Conservation (phyloP, 768 basidiomycete species). For the Mycena galopus region DNA sequence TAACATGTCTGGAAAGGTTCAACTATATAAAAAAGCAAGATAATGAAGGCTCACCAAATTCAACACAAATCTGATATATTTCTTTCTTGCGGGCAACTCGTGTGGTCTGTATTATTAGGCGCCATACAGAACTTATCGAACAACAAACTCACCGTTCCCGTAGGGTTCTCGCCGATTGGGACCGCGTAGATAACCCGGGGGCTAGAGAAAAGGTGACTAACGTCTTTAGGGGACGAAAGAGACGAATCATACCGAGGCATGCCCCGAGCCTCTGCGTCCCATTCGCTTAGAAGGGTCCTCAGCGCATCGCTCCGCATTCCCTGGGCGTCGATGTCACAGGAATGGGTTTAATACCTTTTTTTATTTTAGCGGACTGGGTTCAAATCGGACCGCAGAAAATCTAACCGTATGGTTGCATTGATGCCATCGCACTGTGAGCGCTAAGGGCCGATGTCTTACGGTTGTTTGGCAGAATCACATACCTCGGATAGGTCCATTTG, state of each 20-base stretch:
- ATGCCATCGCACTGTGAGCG: conserved; percentile 47
- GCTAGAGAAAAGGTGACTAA: conserved; percentile 46
- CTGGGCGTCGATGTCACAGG: conserved; percentile 76
- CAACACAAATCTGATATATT: conserved; percentile 86
- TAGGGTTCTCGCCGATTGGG: conserved; percentile 89
- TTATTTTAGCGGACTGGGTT: no score
- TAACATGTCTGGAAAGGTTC: conserved; percentile 14
- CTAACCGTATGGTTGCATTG: conserved; percentile 54
- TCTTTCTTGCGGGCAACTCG: conserved; percentile 73
- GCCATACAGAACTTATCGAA: not conserved
- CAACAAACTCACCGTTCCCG: conserved; percentile 67
- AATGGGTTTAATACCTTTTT: conserved; percentile 62
- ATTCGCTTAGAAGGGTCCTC: conserved; percentile 69
- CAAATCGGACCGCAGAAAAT: no score
- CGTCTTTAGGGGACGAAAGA: not conserved
- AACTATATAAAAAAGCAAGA: not conserved
- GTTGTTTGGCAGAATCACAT: conserved; percentile 46
- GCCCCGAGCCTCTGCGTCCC: conserved; percentile 72
- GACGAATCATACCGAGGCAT: conserved; percentile 61
- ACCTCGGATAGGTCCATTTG: conserved; percentile 84
- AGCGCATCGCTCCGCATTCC: conserved; percentile 78
- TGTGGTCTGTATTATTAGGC: conserved; percentile 65
- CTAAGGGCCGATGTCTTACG: conserved; percentile 1
- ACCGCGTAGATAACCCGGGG: conserved; percentile 82
- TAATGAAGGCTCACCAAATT: conserved; percentile 67